Evolutionary conservation across 345 rosid species (phyloP), one percentile per base, ranked within the genome.

Genomic region (Corchorus olitorius): DNA sequence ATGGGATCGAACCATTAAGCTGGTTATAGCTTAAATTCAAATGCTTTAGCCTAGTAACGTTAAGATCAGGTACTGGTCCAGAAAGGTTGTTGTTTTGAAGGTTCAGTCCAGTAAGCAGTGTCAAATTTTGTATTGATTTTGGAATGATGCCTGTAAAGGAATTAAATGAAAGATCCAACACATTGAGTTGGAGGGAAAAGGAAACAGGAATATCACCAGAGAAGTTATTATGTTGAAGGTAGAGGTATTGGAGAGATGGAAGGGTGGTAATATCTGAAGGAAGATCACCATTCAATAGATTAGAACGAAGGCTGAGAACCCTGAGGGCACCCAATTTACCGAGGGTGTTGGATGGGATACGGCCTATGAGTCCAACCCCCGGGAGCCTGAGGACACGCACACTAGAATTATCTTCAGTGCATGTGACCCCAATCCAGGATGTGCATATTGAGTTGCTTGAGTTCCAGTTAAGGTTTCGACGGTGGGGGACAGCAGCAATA

Each of bases 11-110:
- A 67, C 98, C 98, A 58, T 82, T 85, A 54, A 94, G 89, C 81
- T 87, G 83, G 72, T 94, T 94, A 80, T 85, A 84, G 83, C 96
- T 87, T 78, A 94, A 75, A 84, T 92, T 92, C 61, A 94, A 79
- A 79, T 65, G 89, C 80, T 80, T 84, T 59, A 94, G 84, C 65
- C 76, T 81, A 68, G 80, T 75, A 33, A 41, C 49, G 68, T 85
- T 83, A 59, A 89, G 80, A 73, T 79, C 78, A 5, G 97, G 94
- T 54, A 92, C 75, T 53, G 86, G 46, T 78, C 97, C 97, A 68
- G 89, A 84, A 68, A 92, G 88, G 37, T 76, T 72, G 80, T 89
- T 92, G 43, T 81, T 85, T 63, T 92, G 91, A 69, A 92, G 91
- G 87, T 72, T 82, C 79, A 92, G 66, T 68, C 76, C 81, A 66